Evolutionary conservation across 2,329 filamentous ascomycete genomes (phyloP).

Genomic region (Grosmannia serpens): DNA sequence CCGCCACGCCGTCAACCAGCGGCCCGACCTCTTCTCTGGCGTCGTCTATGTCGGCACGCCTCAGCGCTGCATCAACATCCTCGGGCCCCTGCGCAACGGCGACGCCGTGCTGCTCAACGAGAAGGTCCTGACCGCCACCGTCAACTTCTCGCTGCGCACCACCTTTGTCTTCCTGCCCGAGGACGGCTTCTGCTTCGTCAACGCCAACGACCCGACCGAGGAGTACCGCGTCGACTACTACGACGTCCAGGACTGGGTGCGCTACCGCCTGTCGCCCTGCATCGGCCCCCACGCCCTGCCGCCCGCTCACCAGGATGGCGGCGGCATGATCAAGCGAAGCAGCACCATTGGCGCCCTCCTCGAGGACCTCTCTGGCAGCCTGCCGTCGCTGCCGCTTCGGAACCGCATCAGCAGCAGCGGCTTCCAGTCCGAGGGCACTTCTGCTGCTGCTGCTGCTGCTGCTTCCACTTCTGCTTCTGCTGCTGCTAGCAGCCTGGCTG

Average conservation of each 20-base stretch:
- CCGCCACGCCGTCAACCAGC: slow-evolving; percentile 73
- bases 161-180: slow-evolving; percentile 78
- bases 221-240: slow-evolving; percentile 79
- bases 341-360: slow-evolving; percentile 34
- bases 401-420: slow-evolving; percentile 19
- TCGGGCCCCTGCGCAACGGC: slow-evolving; percentile 83
- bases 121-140: slow-evolving; percentile 79
- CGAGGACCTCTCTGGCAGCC: slow-evolving; percentile 26
- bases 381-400: slow-evolving; percentile 28
- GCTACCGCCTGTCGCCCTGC: slow-evolving; percentile 67
- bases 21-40: slow-evolving; percentile 74
- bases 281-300: slow-evolving; percentile 54
- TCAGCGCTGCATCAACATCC: slow-evolving; percentile 78
- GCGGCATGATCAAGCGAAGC: slow-evolving; percentile 15
- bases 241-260: slow-evolving; percentile 66
- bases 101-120: slow-evolving; percentile 85
- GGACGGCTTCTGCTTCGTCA: slow-evolving; percentile 76
- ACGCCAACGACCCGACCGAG: slow-evolving; percentile 62
- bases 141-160: slow-evolving; percentile 85
- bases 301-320: slow-evolving; percentile 18
- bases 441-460: too few relatives aligned
- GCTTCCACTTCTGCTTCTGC: too few relatives aligned
- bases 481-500: too few relatives aligned
- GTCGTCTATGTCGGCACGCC: slow-evolving; percentile 80
- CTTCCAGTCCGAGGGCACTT: slow-evolving; percentile 8